A percentile compares a stretch with the other conserved stretches of the same genome.
phyloP scores from a whole-genome alignment of 2,329 filamentous ascomycete genomes.

The Sclerotiophoma versabilis region DNA sequence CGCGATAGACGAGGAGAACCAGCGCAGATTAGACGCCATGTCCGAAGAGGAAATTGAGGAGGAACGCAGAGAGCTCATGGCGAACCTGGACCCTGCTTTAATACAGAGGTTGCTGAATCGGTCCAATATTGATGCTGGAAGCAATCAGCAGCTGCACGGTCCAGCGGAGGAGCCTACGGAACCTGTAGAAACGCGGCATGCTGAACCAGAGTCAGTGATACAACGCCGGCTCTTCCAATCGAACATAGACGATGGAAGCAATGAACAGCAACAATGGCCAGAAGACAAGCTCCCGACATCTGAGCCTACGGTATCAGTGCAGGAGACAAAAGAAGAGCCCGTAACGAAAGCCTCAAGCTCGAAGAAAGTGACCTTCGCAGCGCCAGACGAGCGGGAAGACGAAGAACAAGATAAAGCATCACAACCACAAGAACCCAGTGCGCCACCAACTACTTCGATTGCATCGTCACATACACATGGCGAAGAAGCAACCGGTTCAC shows the following conservation, averaged over 20 bases:
- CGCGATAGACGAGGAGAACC: slow-evolving; percentile 85
- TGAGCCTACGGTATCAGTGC: background rate
- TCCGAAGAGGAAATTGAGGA: slow-evolving; percentile 79
- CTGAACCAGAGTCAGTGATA: background rate
- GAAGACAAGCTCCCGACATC: slow-evolving; percentile 7
- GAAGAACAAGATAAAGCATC: slow-evolving; percentile 11
- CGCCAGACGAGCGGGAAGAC: slow-evolving; percentile 10
- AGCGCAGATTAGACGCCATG: slow-evolving; percentile 76
- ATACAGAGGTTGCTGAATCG: slow-evolving; percentile 78
- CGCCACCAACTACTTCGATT: slow-evolving; percentile 3
- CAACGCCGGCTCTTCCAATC: slow-evolving; percentile 1
- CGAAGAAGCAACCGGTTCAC: slow-evolving; percentile 60
- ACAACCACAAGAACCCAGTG: background rate
- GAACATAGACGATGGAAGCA: slow-evolving; percentile 13
- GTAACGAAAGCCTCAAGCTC: slow-evolving; percentile 9
- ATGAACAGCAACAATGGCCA: slow-evolving; percentile 19
- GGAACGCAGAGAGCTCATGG: slow-evolving; percentile 81
- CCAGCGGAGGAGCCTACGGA: slow-evolving; percentile 7
- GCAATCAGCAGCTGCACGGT: slow-evolving; percentile 50
- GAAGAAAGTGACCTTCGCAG: slow-evolving; percentile 48
- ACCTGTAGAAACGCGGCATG: slow-evolving; percentile 16
- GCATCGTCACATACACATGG: slow-evolving; percentile 69
- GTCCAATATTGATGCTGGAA: slow-evolving; percentile 75
- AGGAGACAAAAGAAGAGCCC: background rate
- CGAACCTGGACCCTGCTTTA: slow-evolving; percentile 75